Evolutionary conservation across 2,329 filamentous ascomycete genomes (phyloP).

Genomic region (Nemania sp.): DNA sequence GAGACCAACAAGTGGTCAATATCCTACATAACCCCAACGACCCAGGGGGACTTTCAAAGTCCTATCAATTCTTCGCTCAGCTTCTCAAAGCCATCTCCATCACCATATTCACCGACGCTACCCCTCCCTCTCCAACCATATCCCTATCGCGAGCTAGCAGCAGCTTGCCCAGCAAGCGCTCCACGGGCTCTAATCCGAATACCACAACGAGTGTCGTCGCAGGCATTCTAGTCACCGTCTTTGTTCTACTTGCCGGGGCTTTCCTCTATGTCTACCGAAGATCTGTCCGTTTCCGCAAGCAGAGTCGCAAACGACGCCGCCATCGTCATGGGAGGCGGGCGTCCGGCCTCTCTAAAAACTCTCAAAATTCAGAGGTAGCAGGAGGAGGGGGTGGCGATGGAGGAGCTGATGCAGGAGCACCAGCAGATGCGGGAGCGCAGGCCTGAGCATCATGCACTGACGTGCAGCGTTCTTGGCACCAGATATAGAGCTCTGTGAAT

Average conservation of each 20-base stretch:
- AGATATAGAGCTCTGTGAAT: not conserved
- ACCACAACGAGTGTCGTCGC: slow-evolving; percentile 26
- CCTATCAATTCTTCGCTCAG: slow-evolving; percentile 10
- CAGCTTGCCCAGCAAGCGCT: slow-evolving; percentile 16
- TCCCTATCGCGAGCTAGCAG: not conserved
- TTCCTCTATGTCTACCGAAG: slow-evolving; percentile 25
- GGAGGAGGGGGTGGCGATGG: not conserved
- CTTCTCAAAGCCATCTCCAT: slow-evolving; percentile 1
- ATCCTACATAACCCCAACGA: slow-evolving; percentile 4
- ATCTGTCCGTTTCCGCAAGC: slow-evolving; percentile 16
- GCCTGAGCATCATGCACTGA: not conserved
- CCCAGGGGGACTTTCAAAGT: not conserved
- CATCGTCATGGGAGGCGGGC: slow-evolving; percentile 14
- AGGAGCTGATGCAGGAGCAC: slow-evolving; percentile 2
- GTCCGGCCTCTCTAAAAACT: slow-evolving; percentile 25
- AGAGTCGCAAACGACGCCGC: slow-evolving; percentile 18
- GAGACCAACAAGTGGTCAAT: slow-evolving; percentile 5
- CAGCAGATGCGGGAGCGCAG: slow-evolving; percentile 8
- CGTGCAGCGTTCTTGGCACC: not conserved
- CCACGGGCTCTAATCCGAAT: slow-evolving; percentile 8
- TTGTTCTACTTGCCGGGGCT: slow-evolving; percentile 15
- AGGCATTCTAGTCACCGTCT: slow-evolving; percentile 24
- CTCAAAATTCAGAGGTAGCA: slow-evolving; percentile 15
- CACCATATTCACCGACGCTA: not conserved
- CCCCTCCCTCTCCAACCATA: not conserved